Percentiles rank a stretch among this genome's conserved stretches.
Conservation (phyloP, 176 grass and related monocot species). For the Triticum monococcum region DNA sequence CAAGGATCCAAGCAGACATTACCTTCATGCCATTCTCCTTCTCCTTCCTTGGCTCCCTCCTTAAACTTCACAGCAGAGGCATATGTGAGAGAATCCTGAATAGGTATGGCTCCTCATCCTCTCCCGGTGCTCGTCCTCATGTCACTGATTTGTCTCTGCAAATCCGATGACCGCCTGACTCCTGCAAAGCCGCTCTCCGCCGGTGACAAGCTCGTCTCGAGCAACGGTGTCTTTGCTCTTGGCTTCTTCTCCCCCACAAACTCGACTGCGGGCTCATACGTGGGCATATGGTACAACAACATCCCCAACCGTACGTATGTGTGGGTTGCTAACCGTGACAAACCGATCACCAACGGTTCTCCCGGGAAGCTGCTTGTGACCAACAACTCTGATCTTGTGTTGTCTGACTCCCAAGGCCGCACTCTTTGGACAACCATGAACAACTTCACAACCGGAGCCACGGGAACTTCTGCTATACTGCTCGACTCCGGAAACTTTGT, state of each 20-base stretch:
- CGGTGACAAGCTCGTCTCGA: slow-evolving; percentile 22
- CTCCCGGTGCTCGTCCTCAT: not conserved
- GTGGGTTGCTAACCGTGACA: not conserved
- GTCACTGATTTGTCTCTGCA: slow-evolving; percentile 10
- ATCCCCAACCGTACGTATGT: slow-evolving; percentile 5
- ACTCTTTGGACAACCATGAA: not conserved
- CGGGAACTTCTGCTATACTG: not conserved
- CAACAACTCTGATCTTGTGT: not conserved
- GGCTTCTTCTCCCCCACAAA: slow-evolving; percentile 46
- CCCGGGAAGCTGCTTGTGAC: not conserved
- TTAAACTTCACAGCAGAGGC: not conserved
- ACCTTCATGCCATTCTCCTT: not conserved
- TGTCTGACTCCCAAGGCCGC: not conserved
- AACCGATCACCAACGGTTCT: not conserved
- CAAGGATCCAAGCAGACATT: not conserved
- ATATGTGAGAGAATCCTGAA: slow-evolving; percentile 20
- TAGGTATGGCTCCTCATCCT: not conserved
- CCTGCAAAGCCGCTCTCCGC: slow-evolving; percentile 24
- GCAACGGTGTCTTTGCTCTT: slow-evolving; percentile 22
- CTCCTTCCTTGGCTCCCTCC: not conserved
- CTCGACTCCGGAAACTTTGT: slow-evolving; percentile 31
- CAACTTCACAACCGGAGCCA: not conserved
- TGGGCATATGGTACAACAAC: slow-evolving; percentile 47
- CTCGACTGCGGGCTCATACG: slow-evolving; percentile 1
- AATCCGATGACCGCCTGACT: slow-evolving; percentile 27